A percentile compares a stretch with the other conserved stretches of the same genome.
phyloP scores from a whole-genome alignment of 139 green algal genomes.

The Coelastrella sp. region DNA sequence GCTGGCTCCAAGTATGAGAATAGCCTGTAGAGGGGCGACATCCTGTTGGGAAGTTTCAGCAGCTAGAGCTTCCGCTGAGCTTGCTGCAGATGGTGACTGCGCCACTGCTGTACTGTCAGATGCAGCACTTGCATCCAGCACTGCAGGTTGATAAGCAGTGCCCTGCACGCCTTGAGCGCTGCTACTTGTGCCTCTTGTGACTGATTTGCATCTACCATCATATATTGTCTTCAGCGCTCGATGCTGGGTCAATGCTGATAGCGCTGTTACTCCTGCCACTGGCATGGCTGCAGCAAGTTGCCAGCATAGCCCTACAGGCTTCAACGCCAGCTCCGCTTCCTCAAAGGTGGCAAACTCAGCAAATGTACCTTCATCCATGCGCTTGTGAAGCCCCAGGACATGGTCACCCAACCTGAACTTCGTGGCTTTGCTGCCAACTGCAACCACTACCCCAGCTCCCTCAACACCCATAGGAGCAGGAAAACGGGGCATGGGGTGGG shows the following conservation, averaged over 20 bases:
- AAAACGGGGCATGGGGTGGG: conserved; percentile 14
- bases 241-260: conserved; percentile 4
- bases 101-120: too few species aligned
- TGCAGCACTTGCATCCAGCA: background rate
- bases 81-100: too few species aligned
- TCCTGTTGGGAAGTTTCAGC: too few species aligned
- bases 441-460: conserved; percentile 10
- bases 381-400: conserved; percentile 23
- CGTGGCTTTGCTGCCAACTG: conserved; percentile 20
- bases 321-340: conserved; percentile 10
- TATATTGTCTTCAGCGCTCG: background rate
- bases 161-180: background rate
- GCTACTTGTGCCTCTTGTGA: background rate
- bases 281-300: conserved; percentile 21
- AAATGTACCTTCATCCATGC: conserved; percentile 24
- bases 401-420: conserved; percentile 27
- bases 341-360: conserved; percentile 38
- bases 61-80: too few species aligned
- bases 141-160: background rate
- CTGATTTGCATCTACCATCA: background rate
- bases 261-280: conserved; percentile 22
- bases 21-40: background rate
- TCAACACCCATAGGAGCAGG: conserved; percentile 26
- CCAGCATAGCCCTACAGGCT: background rate
- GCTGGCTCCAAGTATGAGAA: conserved; percentile 17